phyloP scores from a whole-genome alignment of 495 filamentous ascomycete genomes.

The Astrothelium subdiscretum region DNA sequence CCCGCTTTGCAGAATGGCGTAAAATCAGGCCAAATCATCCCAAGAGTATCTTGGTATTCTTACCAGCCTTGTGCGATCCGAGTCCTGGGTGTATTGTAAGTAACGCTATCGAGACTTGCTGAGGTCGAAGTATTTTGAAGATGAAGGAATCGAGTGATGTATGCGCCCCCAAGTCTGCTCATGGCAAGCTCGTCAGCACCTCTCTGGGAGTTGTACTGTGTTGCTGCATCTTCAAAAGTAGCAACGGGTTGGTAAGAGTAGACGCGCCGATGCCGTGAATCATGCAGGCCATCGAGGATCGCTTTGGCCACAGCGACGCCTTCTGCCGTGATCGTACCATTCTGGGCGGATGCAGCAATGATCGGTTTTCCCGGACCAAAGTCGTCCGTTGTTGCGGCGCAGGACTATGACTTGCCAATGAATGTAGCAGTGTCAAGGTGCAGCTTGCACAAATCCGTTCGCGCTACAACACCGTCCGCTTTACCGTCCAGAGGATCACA shows the following conservation, averaged over 20 bases:
- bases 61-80: conserved; percentile 30
- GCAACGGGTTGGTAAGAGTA: conserved; percentile 37
- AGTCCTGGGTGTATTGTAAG: conserved; percentile 36
- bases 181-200: conserved; percentile 29
- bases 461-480: conserved; percentile 40
- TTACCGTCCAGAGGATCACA: conserved; percentile 43
- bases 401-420: conserved; percentile 40
- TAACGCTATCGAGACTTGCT: conserved; percentile 33
- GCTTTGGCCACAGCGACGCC: conserved; percentile 30
- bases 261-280: conserved; percentile 32
- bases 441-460: conserved; percentile 41
- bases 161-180: conserved; percentile 30
- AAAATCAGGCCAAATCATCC: conserved; percentile 39
- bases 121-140: conserved; percentile 23
- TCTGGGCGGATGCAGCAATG: conserved; percentile 9
- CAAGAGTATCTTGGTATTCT: conserved; percentile 29
- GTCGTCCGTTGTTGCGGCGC: conserved; percentile 28
- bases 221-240: conserved; percentile 32
- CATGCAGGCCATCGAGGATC: conserved; percentile 35
- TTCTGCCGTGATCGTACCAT: conserved; percentile 12
- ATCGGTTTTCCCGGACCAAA: too few relatives aligned
- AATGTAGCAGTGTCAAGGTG: conserved; percentile 34
- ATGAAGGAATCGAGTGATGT: conserved; percentile 27
- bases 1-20: conserved; percentile 32
- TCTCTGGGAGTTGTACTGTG: conserved; percentile 32